Conservation (phyloP, 306 rosid genomes). For the Cercis canadensis region DNA sequence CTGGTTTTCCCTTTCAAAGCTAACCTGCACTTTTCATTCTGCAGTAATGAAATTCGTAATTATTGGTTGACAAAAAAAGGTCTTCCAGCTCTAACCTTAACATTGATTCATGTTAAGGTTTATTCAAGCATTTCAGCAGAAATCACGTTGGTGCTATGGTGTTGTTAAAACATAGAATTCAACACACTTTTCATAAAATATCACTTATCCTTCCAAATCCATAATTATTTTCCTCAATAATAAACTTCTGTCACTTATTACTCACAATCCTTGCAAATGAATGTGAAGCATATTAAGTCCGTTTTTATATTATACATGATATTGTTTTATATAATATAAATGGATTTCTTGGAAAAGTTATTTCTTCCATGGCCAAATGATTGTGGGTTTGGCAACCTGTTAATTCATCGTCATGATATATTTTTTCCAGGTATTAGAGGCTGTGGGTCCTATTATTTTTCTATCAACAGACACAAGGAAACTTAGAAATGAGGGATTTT, state of each 20-base stretch:
- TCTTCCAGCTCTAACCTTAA: conserved; percentile 7
- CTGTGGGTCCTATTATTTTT: conserved; percentile 95
- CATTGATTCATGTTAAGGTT: conserved; percentile 13
- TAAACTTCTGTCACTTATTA: not conserved
- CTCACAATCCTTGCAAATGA: conserved; percentile 23
- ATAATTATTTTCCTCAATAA: not conserved
- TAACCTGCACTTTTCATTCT: no score
- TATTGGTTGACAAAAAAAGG: not conserved
- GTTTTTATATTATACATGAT: conserved; percentile 14
- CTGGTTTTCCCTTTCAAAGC: no score
- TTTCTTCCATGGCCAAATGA: conserved; percentile 26
- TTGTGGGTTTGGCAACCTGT: conserved; percentile 27
- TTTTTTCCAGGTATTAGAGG: conserved; percentile 85
- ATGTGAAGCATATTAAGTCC: conserved; percentile 30
- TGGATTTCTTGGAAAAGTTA: conserved; percentile 21
- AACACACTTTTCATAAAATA: not conserved
- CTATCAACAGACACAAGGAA: conserved; percentile 96
- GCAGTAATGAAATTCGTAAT: no score
- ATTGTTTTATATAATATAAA: not conserved
- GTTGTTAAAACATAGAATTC: conserved; percentile 11
- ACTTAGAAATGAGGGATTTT: conserved; percentile 96
- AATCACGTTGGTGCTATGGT: conserved; percentile 18
- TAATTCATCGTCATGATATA: conserved; percentile 26
- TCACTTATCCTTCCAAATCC: conserved; percentile 15
- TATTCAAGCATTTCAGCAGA: conserved; percentile 14